Evolutionary conservation across 2,329 filamentous ascomycete genomes (phyloP), one percentile per base, ranked within the genome.

Genomic region (Bipolaris oryzae): DNA sequence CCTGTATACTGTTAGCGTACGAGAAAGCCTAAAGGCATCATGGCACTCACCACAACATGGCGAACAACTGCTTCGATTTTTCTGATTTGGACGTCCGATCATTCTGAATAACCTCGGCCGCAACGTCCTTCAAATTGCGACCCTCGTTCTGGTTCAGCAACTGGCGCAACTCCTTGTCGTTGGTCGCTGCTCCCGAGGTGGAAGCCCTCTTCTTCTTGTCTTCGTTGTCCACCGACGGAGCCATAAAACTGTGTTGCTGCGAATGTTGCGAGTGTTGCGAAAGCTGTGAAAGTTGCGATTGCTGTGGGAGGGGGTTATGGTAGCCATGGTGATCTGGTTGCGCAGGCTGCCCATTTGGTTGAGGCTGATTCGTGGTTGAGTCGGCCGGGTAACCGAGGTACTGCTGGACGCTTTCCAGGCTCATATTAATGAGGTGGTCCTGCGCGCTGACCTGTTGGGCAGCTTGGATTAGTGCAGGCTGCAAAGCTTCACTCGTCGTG

Each of bases 41-140:
- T 28, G 13, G 23, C 38, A 58, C 86, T 69, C 82, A 93, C 91
- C 91, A 96, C 47, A 94, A 82, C 90, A 96, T 94, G 20, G 91
- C 91, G 78, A 95, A 95, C 7, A 95, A 85, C 73, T 95, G 91
- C 59, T 92, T 89, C 21, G 89, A 89, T 67, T 92, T 86, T 76
- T 96, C 91, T 1, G 90, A 91, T 73, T 91, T 90, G 11, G 90
- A 89, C 0, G 90, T 91, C 50, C 89, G 84, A 72, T 94, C 90
- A 65, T 91, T 92, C 42, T 88, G 88, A 63, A 92, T 89, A 23
- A 93, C 83, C 74, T 93, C 89, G 33, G 83, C 81, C 3, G 90
- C 90, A 15, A 94, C 87, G 7, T 93, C 89, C 62, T 86, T 84
- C 23, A 94, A 76, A 28, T 77, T 82, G 31, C 90, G 86, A 60